A percentile compares a stretch with the other conserved stretches of the same genome.
Conservation (phyloP, 129 eudicot genomes). For the Deinandra increscens region DNA sequence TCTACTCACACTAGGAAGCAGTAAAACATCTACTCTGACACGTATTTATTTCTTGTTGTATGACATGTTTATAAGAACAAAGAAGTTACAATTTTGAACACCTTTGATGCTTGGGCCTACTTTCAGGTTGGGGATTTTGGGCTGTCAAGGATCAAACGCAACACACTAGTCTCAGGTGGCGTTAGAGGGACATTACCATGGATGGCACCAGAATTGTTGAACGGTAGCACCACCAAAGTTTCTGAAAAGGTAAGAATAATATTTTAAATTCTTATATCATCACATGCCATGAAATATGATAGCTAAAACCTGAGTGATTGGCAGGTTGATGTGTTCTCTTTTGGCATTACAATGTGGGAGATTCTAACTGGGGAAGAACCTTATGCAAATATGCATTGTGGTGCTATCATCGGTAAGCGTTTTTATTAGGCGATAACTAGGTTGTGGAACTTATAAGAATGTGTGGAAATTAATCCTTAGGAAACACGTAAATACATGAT, state of each 20-base stretch:
- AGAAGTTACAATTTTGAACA: neutral
- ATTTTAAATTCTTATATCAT: neutral
- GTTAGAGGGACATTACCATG: constrained; percentile 93
- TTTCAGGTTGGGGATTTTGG: constrained; percentile 92
- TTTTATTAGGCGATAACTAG: neutral
- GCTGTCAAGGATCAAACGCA: constrained; percentile 75
- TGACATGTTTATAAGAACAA: neutral
- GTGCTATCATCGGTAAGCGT: constrained; percentile 81
- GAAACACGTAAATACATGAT: neutral
- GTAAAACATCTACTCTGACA: neutral
- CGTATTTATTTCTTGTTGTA: neutral
- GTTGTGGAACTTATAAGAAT: neutral
- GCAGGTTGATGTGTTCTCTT: constrained; percentile 89
- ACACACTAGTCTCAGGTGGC: constrained; percentile 91
- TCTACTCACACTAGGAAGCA: neutral
- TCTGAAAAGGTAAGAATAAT: constrained; percentile 64
- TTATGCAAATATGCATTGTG: constrained; percentile 90
- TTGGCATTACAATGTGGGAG: constrained; percentile 96
- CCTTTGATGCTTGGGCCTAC: constrained; percentile 15
- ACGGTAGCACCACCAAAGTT: constrained; percentile 75
- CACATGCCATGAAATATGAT: neutral
- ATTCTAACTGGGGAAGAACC: constrained; percentile 94
- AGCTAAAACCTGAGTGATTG: neutral
- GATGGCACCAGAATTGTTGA: constrained; percentile 96
- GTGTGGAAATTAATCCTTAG: neutral